These are phyloP conservation scores for Yarrowia porcina DNA, from an alignment of 805 yeast genomes.

Conservation along the genomic window DNA sequence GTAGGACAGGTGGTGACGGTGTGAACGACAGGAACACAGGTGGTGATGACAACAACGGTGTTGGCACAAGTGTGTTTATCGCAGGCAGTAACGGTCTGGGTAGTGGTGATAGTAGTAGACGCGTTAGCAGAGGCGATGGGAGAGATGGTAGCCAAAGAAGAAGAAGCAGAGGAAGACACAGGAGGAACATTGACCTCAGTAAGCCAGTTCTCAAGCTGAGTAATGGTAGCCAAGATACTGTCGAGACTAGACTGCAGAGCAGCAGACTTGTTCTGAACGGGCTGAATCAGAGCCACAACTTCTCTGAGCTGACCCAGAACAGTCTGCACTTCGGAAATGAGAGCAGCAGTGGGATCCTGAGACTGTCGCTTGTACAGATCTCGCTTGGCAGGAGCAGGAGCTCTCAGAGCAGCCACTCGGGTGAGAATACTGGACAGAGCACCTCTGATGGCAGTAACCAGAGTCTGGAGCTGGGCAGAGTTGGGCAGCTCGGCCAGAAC, in stretches of 20 bases:
- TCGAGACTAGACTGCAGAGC: neutral
- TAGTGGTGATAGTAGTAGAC: neutral
- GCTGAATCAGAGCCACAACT: neutral
- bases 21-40: neutral
- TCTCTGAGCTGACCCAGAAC: neutral
- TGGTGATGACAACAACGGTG: neutral
- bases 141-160: neutral
- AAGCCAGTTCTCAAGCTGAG: neutral
- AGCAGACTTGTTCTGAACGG: neutral
- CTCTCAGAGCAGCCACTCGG: neutral
- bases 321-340: neutral
- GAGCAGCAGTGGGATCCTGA: neutral
- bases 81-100: neutral
- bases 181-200: no score
- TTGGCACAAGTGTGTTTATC: neutral
- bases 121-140: neutral
- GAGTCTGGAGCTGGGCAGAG: neutral
- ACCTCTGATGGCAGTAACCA: neutral
- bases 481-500: neutral
- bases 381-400: neutral
- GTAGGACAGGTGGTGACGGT: neutral
- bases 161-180: neutral
- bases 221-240: neutral
- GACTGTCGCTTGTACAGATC: neutral
- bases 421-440: neutral